phyloP scores from a whole-genome alignment of 2,329 filamentous ascomycete species.

The Penicillium expansum region DNA sequence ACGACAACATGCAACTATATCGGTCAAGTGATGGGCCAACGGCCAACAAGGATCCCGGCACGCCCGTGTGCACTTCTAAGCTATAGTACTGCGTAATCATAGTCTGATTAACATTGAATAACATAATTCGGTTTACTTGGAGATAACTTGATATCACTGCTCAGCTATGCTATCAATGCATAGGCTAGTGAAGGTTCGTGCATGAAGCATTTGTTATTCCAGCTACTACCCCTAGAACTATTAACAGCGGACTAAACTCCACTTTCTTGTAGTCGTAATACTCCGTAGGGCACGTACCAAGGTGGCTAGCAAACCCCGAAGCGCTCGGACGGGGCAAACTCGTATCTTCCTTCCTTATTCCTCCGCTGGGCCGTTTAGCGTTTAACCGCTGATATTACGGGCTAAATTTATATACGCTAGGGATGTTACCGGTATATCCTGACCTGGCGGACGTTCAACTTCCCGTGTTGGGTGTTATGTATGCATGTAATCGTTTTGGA shows the following conservation, averaged over 20 bases:
- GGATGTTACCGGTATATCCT: background rate
- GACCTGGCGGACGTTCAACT: background rate
- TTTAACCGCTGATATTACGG: background rate
- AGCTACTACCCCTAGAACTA: background rate
- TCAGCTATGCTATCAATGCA: background rate
- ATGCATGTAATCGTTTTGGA: background rate
- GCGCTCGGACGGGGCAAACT: conserved; percentile 6
- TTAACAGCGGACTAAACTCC: background rate
- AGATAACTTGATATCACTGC: background rate
- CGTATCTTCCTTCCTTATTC: background rate
- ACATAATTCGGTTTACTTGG: background rate
- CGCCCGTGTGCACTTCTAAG: background rate
- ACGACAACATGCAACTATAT: background rate
- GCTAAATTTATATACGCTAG: background rate
- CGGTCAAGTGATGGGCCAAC: conserved; percentile 2
- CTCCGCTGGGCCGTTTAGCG: background rate
- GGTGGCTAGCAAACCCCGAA: background rate
- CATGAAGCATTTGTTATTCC: background rate
- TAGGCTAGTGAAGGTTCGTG: background rate
- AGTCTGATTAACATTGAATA: background rate
- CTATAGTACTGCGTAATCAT: background rate
- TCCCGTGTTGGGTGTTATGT: background rate
- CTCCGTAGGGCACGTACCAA: background rate
- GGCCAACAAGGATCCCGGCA: background rate
- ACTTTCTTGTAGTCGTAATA: background rate